phyloP scores from a whole-genome alignment of 2,329 filamentous ascomycete species.

The Didymellaceae sp. region DNA sequence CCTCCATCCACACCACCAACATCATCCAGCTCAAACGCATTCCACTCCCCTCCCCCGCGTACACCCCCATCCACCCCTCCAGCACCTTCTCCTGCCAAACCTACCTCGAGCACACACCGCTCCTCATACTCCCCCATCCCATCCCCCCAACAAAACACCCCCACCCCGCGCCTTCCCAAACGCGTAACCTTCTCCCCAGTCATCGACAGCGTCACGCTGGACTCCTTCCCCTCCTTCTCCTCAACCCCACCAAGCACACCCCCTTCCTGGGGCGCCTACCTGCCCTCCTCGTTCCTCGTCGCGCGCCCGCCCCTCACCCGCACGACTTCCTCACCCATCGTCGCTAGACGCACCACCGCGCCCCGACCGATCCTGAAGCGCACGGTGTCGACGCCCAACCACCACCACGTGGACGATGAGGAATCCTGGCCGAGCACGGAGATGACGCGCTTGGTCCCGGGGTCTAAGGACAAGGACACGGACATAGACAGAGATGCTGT shows the following conservation, averaged over 20 bases:
- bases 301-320: neutral
- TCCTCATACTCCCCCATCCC: too few species aligned
- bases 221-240: neutral
- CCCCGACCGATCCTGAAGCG: slow-evolving; percentile 6
- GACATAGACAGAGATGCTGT: too few species aligned
- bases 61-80: too few species aligned
- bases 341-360: neutral
- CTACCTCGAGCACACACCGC: too few species aligned
- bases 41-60: too few species aligned
- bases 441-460: neutral
- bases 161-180: neutral
- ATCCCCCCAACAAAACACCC: neutral
- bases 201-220: slow-evolving; percentile 3
- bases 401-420: neutral
- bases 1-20: slow-evolving; percentile 1
- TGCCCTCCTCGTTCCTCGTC: slow-evolving; percentile 12
- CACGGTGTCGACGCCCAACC: neutral
- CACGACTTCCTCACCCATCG: neutral
- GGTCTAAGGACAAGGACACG: neutral
- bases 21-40: neutral
- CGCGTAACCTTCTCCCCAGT: slow-evolving; percentile 10
- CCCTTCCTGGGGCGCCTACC: slow-evolving; percentile 3
- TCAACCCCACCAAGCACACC: neutral
- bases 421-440: neutral
- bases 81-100: too few species aligned